A percentile compares a stretch with the other conserved stretches of the same genome.
Evolutionary conservation across 2,329 filamentous ascomycete genomes (phyloP).

Genomic region (Colletotrichum nymphaeae): DNA sequence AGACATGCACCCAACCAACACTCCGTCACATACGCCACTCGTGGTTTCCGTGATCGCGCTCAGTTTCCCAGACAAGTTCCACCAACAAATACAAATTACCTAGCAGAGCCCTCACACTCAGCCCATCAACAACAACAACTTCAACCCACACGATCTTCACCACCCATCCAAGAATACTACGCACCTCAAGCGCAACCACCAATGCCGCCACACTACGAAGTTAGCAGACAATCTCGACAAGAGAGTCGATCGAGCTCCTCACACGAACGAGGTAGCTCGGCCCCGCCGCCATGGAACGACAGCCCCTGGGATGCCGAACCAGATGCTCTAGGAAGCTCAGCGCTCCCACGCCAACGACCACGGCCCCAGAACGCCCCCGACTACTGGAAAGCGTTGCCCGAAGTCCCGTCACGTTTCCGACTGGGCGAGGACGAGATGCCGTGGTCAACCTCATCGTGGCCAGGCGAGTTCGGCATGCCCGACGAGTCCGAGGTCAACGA

Average conservation of each 20-base stretch:
- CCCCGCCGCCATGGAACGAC: constrained; percentile 59
- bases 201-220: constrained; percentile 31
- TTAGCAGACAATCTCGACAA: constrained; percentile 29
- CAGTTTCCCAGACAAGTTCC: constrained; percentile 59
- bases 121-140: constrained; percentile 30
- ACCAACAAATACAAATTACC: constrained; percentile 58
- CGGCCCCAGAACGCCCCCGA: constrained; percentile 38
- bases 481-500: constrained; percentile 22
- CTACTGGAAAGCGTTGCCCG: constrained; percentile 57
- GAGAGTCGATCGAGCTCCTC: constrained; percentile 41
- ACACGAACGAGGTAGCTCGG: constrained; percentile 60
- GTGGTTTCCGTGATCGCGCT: constrained; percentile 54
- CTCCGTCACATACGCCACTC: constrained; percentile 60
- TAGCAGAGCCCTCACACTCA: constrained; percentile 37
- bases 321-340: constrained; percentile 43
- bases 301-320: constrained; percentile 58
- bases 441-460: constrained; percentile 55
- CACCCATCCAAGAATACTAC: constrained; percentile 36
- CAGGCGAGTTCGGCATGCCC: constrained; percentile 37
- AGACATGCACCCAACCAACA: constrained; percentile 56
- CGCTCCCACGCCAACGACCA: constrained; percentile 39
- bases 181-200: constrained; percentile 27
- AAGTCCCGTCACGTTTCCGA: constrained; percentile 50
- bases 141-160: constrained; percentile 24
- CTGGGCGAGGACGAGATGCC: constrained; percentile 61